Percentiles rank a stretch among this genome's conserved stretches.
These are phyloP conservation scores for Coemansia sp. DNA, from an alignment of 192 early-diverging fungal species.

Conservation along the genomic window DNA sequence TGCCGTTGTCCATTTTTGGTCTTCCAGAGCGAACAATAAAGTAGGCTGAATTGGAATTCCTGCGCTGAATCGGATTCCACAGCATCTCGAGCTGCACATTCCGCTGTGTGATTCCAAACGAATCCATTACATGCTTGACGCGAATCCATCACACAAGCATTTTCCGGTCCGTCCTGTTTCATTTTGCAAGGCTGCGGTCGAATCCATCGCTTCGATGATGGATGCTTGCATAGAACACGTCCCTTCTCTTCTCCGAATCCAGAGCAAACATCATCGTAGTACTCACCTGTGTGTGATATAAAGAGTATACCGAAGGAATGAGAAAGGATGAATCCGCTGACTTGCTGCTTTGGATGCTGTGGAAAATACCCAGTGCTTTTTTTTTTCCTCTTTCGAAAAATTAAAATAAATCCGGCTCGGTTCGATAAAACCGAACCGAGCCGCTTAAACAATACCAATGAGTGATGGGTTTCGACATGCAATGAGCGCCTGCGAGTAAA, in stretches of 20 bases:
- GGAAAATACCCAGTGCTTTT: background rate
- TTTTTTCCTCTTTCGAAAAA: background rate
- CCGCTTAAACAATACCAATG: no score
- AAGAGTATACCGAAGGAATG: constrained; percentile 33
- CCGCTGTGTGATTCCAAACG: background rate
- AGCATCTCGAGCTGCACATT: background rate
- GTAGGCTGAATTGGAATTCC: background rate
- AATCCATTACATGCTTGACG: background rate
- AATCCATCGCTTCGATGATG: constrained; percentile 7
- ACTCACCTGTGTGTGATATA: constrained; percentile 44
- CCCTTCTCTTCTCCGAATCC: background rate
- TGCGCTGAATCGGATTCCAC: background rate
- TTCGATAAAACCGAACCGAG: no score
- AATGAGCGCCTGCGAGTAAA: no score
- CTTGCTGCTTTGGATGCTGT: background rate
- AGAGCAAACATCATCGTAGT: background rate
- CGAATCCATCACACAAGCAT: background rate
- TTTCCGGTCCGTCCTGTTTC: background rate
- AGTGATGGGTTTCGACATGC: no score
- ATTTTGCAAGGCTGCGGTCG: background rate
- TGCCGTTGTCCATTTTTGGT: background rate
- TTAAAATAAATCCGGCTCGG: no score
- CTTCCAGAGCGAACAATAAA: background rate
- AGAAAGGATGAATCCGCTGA: constrained; percentile 23
- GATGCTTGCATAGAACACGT: background rate